phyloP scores from a whole-genome alignment of 2,329 filamentous ascomycete genomes.

The Stachybotrys echinatus region DNA sequence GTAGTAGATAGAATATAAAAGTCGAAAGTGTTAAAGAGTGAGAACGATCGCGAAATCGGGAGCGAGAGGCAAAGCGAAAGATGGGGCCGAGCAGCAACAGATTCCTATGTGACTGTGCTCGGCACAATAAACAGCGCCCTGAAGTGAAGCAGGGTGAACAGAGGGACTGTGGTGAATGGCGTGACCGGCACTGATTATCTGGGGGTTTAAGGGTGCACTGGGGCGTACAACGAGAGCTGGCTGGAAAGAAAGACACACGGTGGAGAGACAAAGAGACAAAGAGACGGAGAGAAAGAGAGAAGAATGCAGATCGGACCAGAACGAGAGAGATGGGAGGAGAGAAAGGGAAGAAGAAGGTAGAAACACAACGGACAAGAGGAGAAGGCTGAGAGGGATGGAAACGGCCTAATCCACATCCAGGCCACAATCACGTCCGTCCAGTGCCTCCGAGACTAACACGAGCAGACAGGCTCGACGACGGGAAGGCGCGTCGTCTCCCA shows the following conservation, averaged over 20 bases:
- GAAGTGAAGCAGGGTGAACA: neutral
- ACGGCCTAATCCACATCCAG: too few relatives aligned
- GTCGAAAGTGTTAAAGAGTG: neutral
- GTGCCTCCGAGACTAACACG: too few relatives aligned
- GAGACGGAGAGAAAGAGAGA: slow-evolving; percentile 8
- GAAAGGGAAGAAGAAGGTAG: slow-evolving; percentile 5
- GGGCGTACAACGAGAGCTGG: slow-evolving; percentile 3
- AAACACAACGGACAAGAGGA: slow-evolving; percentile 3
- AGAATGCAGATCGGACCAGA: slow-evolving; percentile 7
- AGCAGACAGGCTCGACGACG: too few relatives aligned
- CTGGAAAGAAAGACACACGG: slow-evolving; percentile 3
- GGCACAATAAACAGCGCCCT: too few relatives aligned
- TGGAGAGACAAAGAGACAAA: slow-evolving; percentile 4
- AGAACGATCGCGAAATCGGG: neutral
- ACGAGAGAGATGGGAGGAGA: slow-evolving; percentile 4
- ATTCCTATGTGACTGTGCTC: too few relatives aligned
- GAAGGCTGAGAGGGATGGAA: too few relatives aligned
- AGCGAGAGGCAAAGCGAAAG: neutral
- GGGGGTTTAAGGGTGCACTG: too few relatives aligned
- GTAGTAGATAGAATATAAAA: slow-evolving; percentile 1
- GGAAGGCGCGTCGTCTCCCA: too few relatives aligned
- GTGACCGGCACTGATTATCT: slow-evolving; percentile 8
- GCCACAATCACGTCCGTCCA: too few relatives aligned
- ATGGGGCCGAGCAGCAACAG: neutral
- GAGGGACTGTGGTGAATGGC: neutral